Evolutionary conservation across 441 rosid species (phyloP), one percentile per base, ranked within the genome.

Genomic region (Bruguiera hainesii): DNA sequence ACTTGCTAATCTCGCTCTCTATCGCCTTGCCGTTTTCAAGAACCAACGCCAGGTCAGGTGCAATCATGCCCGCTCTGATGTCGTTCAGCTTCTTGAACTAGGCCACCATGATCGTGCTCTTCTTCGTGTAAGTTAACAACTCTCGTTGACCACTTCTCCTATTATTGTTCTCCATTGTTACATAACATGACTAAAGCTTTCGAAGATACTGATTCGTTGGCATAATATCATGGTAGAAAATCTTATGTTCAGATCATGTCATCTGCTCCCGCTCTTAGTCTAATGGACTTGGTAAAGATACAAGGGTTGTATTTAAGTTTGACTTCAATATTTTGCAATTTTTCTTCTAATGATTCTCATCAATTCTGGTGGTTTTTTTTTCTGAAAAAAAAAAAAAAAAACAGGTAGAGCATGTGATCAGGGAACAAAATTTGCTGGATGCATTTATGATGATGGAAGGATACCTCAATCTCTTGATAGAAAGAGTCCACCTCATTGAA

Each of bases 101-200:
- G 90, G 91, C 18, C 82, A 78, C 56, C 91, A 85, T 56, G 91
- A 88, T 15, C 84, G 91, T 4, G 97, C 98, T 75, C 89, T 85
- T 67, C 87, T 84, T 59, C 89, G 99, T 31, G 98, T 94, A 83
- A 67, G 49, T 11, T 31, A 8, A 31, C 10, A 8, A 31, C 10
- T 4, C 2, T 50, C 56, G 20, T 1, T 2, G 29, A 55, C 28
- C 29, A 55, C 9, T 23, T 23, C 23, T 23, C 13, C 48, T 42
- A 0, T 15, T 15, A 3, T 10, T n/a, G 28, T 55, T 42, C 3
- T 55, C 16, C 11, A 23, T 55, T 8, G 11, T 55, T 23, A 23
- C 29, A 4, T 23, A 55, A 55, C 29, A 55, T 8, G 29, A 2
- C 1, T 13, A 42, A 3, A 42, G 13, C 48, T 42, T 42, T 13